Base-by-base conservation (phyloP, 805 yeast genomes). In the Kregervanrija pseudodelftensis region DNA sequence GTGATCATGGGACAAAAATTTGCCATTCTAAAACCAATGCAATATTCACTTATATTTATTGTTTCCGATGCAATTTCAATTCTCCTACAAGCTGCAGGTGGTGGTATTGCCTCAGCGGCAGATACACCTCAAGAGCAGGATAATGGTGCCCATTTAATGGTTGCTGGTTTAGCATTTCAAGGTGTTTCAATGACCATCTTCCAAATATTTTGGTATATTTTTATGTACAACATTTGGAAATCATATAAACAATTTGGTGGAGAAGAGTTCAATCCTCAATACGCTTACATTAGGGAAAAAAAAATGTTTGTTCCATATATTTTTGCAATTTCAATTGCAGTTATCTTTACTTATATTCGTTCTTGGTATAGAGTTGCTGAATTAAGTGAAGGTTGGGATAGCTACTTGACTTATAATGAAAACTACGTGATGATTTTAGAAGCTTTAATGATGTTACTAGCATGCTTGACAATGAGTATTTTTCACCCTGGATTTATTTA, bases 151-250 rank as follows among this genome's bases (percentile, higher is more conserved):
- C 67, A 77, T 58, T 58, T 82, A 36, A 84, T 87, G 81, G 73
- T 84, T 41, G 89, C 74, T 0, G 95, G 95, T 8, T 68, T 87
- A 39, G 81, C 80, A 0, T 67, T 82, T 53, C 95, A 87, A 64
- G 87, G 84, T 3, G 60, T 72, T 2, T 70, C 84, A 5, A 82
- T 88, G 82, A 51, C 74, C 1, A 44, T 79, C 2, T 87, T 83
- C 58, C 55, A 79, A 31, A 22, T 60, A 4, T 58, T 82, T 8
- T 70, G 73, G 63, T 52, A 59, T 31, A 68, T 68, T 42, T 77
- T 82, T 57, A 49, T 71, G 14, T 63, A 59, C 56, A 61, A 63
- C 31, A 60, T 75, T 16, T 67, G 59, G 28, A 53, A 53, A 14
- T 52, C 44, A 7, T 38, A 39, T 8, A 47, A 47, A 14, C 40